Percentiles rank a stretch among this genome's conserved stretches.
phyloP scores from a whole-genome alignment of 2,329 filamentous ascomycete species.

The Calonectria montana region DNA sequence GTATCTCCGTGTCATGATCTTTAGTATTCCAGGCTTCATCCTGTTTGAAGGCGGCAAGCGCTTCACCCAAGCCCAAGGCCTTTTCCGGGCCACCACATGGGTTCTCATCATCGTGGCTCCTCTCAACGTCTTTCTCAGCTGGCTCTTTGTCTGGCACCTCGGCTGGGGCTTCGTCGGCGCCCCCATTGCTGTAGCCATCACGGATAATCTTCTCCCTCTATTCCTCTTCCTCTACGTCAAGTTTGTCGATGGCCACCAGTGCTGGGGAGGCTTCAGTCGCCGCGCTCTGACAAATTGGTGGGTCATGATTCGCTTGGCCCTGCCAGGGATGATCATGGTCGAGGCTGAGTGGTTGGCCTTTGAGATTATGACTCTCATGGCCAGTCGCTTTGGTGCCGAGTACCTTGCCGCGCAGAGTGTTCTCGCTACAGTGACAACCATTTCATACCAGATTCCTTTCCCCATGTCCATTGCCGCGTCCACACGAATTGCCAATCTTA shows the following conservation, averaged over 20 bases:
- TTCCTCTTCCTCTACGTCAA: slow-evolving; percentile 83
- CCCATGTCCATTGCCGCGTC: slow-evolving; percentile 89
- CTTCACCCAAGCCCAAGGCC: slow-evolving; percentile 84
- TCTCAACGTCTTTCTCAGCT: slow-evolving; percentile 81
- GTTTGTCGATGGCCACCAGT: slow-evolving; percentile 79
- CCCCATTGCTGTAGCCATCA: slow-evolving; percentile 82
- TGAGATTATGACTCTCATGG: slow-evolving; percentile 87
- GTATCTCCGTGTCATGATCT: slow-evolving; percentile 78
- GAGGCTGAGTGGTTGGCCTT: slow-evolving; percentile 95
- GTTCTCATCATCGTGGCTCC: slow-evolving; percentile 82
- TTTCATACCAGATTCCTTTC: slow-evolving; percentile 93
- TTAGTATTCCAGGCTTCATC: slow-evolving; percentile 81
- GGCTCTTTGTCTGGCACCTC: slow-evolving; percentile 80
- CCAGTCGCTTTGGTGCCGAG: slow-evolving; percentile 81
- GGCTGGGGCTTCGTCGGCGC: slow-evolving; percentile 81
- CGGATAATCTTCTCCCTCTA: slow-evolving; percentile 80
- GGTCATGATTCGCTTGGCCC: slow-evolving; percentile 83
- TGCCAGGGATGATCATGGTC: slow-evolving; percentile 94
- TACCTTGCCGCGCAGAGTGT: slow-evolving; percentile 91
- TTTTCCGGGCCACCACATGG: slow-evolving; percentile 83
- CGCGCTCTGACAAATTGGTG: slow-evolving; percentile 81
- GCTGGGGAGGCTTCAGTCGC: slow-evolving; percentile 84
- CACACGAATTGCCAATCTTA: slow-evolving; percentile 90
- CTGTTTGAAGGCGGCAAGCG: slow-evolving; percentile 83
- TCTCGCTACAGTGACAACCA: slow-evolving; percentile 79